Base-by-base conservation (phyloP, 73 alveolate genomes). In the Diophrys sp. region DNA sequence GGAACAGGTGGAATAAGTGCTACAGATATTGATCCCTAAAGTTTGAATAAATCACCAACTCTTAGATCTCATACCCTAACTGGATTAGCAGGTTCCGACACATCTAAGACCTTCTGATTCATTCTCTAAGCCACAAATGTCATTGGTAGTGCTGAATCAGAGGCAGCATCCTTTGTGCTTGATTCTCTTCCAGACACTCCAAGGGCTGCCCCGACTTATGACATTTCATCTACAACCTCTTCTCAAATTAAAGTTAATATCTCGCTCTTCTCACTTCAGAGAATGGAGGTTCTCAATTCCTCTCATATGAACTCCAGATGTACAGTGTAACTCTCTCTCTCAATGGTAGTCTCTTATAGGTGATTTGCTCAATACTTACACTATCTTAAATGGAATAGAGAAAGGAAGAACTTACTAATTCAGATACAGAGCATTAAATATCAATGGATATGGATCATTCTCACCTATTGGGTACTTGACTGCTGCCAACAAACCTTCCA, bases 401-500 rank as follows among this genome's bases (percentile, higher is more conserved):
- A 87, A 73, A 75, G 89, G 90, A 2, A 27, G 69, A 29, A 66
- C 81, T 0, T 87, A 87, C 56, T 23, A 86, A 44, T 44, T 87
- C 66, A 25, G 75, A 28, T 87, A 80, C 73, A 73, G 90, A 75
- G 83, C 68, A 57, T 66, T 34, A 77, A 87, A 87, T 70, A 28
- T 53, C 0, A 80, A 56, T 54, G 94, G 94, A n/a, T 80, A 89
- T 87, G 26, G 80, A n/a, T 73, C 24, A 0, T 85, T 30, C 70
- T 87, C 94, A 1, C 78, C 32, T 2, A 69, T 69, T 23, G 18
- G 76, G 1, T 75, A 75, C 69, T 78, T 87, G 56, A 25, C 33
- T 23, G 94, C 94, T 0, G 94, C 94, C 1, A 67, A 81, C 14
- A 44, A n/a, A 23, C 94, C 94, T 14, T 29, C 81, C 0, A 26